Evolutionary conservation across 768 basidiomycete species (phyloP), one percentile per base, ranked within the genome.

Genomic region (Fomitopsis pulvina): DNA sequence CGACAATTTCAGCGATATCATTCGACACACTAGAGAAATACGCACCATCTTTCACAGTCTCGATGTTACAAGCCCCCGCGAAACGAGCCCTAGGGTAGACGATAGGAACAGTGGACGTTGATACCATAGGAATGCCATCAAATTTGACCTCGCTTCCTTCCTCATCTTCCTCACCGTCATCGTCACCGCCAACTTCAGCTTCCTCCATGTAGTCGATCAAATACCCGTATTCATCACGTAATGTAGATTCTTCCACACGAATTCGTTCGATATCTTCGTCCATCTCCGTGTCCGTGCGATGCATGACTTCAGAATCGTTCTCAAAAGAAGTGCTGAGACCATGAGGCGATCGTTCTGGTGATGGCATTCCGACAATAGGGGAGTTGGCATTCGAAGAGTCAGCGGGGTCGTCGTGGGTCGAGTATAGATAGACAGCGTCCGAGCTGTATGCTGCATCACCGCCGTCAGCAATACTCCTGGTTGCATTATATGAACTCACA

Each of bases 1-100:
- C 49, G 11, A 16, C 29, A 43, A 12, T 7, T 4, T 32, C 8
- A 47, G 28, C 11, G 10, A 21, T 26, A 16, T 24, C 20, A n/a
- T 27, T 43, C 20, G 45, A 20, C 7, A n/a, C 30, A 3, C 24
- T 41, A 18, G 25, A 12, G 20, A 45, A 40, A 34, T 18, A 61
- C 82, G 59, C 55, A 85, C 92, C 89, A 63, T 93, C 92, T 66
- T 95, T 95, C 37, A 91, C 77, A 0, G 92, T 95, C 53, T 81
- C 81, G 1, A 87, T 71, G 60, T 93, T 95, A 48, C 83, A 79
- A 27, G 82, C 79, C 12, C 92, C 92, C 32, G 64, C 61, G 65
- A 76, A 94, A 14, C 77, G 75, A 52, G 63, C 66, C 34, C 82
- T 78, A 24, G 92, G 90, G 53, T 77, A 66, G 42, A 92, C 66